Evolutionary conservation across 2,329 filamentous ascomycete species (phyloP).

Genomic region (Cercospora nicotianae): DNA sequence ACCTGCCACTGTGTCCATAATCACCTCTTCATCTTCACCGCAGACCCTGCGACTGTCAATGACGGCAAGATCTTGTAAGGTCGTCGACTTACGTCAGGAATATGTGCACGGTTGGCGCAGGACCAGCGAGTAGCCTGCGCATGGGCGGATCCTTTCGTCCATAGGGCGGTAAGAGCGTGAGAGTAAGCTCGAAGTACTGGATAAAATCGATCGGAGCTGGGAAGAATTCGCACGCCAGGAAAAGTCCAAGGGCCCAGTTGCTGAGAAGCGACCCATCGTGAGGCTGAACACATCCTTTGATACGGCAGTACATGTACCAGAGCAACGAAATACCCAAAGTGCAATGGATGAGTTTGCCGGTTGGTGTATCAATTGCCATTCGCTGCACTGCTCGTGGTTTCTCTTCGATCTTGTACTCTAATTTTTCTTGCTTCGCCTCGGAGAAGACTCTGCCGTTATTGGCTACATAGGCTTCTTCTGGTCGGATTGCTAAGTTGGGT

Average conservation of each 20-base stretch:
- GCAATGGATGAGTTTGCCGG: not conserved
- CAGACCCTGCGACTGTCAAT: conserved; percentile 12
- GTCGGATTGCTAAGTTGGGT: not conserved
- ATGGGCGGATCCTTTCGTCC: not conserved
- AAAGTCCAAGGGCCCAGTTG: not conserved
- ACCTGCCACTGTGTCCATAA: conserved; percentile 22
- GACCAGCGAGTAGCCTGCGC: not conserved
- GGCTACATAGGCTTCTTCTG: not conserved
- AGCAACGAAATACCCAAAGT: not conserved
- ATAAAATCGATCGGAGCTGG: not conserved
- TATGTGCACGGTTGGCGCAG: conserved; percentile 7
- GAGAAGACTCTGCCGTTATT: not conserved
- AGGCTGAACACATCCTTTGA: not conserved
- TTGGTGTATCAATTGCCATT: not conserved
- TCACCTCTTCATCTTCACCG: conserved; percentile 12
- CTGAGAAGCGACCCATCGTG: not conserved
- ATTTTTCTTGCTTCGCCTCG: not conserved
- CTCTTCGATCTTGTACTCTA: not conserved
- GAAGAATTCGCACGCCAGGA: not conserved
- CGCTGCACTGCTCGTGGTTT: not conserved
- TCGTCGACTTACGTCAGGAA: conserved; percentile 8
- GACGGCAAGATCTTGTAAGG: not conserved
- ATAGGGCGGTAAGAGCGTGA: not conserved
- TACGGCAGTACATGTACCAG: not conserved
- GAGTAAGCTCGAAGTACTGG: not conserved